Evolutionary conservation across 208 protist genomes (phyloP).

Genomic region (Wallacemonas sp.): DNA sequence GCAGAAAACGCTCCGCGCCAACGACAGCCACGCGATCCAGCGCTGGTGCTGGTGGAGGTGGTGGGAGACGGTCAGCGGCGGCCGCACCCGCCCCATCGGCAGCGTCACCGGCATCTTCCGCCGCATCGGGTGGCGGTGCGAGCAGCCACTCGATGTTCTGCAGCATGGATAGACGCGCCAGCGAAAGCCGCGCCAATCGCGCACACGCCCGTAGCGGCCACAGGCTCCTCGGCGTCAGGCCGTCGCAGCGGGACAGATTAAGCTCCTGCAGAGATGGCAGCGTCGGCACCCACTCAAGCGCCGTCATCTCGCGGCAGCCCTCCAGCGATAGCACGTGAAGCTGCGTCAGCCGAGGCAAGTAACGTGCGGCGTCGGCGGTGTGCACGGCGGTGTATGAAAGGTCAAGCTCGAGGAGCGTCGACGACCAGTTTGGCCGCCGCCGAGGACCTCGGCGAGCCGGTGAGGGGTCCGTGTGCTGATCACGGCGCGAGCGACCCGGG

Average conservation of each 20-base stretch:
- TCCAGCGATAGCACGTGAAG: conserved; percentile 47
- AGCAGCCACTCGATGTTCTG: conserved; percentile 24
- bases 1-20: conserved; percentile 5
- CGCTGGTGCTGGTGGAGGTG: neutral
- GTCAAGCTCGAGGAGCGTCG: conserved; percentile 44
- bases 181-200: conserved; percentile 32
- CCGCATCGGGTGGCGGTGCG: neutral
- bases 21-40: neutral
- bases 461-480: neutral
- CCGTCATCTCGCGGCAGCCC: conserved; percentile 36
- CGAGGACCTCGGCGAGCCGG: neutral
- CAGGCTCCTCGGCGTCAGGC: conserved; percentile 20
- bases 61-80: neutral
- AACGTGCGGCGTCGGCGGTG: conserved; percentile 28
- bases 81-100: neutral
- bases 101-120: too few relatives aligned
- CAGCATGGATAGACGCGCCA: conserved; percentile 37
- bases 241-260: conserved; percentile 38
- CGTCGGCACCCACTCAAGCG: conserved; percentile 29
- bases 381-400: conserved; percentile 53
- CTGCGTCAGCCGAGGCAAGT: conserved; percentile 34
- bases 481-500: neutral
- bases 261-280: conserved; percentile 32
- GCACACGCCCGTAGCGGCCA: conserved; percentile 31
- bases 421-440: conserved; percentile 18